These are phyloP conservation scores for Mortierella alpina DNA, from an alignment of 192 early-diverging fungal species.

Conservation along the genomic window DNA sequence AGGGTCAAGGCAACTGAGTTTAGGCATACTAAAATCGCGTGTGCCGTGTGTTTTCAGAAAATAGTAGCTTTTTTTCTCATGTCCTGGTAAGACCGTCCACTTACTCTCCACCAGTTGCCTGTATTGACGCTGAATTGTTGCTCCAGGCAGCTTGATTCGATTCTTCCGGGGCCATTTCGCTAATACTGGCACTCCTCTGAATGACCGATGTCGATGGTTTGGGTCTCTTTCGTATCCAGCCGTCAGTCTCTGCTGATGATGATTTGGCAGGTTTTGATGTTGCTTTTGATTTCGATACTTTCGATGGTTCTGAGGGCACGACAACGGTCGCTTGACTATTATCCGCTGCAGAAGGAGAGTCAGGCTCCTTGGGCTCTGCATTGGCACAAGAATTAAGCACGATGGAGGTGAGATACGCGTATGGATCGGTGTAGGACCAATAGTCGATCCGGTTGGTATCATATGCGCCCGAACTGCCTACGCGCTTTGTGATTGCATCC, in stretches of 20 bases:
- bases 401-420: constrained; percentile 45
- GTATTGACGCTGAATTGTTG: constrained; percentile 20
- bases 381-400: constrained; percentile 50
- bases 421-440: constrained; percentile 44
- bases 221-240: constrained; percentile 40
- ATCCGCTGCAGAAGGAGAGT: constrained; percentile 43
- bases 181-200: background rate
- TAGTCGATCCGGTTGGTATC: constrained; percentile 50
- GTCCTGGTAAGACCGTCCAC: background rate
- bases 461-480: constrained; percentile 2
- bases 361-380: constrained; percentile 23
- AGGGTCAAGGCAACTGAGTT: no score
- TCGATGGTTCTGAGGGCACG: constrained; percentile 7
- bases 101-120: constrained; percentile 31
- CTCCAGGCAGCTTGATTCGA: constrained; percentile 14
- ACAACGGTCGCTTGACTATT: constrained; percentile 14
- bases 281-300: background rate
- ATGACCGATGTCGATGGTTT: background rate
- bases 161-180: background rate
- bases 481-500: constrained; percentile 22
- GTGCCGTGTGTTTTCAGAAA: no score
- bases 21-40: no score
- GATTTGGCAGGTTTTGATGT: background rate
- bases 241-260: constrained; percentile 9
- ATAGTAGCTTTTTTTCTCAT: no score